Conservation (phyloP, 2,329 filamentous ascomycete genomes). For the Colletotrichum aenigma region DNA sequence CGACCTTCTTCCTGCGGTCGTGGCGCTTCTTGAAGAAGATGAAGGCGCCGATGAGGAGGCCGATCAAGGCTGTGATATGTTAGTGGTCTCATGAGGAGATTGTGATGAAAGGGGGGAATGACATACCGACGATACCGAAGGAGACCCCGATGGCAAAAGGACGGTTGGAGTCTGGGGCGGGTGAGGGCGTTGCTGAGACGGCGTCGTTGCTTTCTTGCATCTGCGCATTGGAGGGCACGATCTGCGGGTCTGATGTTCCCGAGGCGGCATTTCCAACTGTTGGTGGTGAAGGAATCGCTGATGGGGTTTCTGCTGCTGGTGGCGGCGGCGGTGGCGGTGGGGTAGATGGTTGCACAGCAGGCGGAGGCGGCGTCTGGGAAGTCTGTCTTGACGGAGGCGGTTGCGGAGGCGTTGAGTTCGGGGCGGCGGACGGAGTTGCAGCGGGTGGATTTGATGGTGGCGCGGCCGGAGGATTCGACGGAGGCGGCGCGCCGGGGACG, state of each 20-base stretch:
- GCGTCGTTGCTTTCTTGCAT: background rate
- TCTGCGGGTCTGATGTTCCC: background rate
- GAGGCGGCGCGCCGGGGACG: slow-evolving; percentile 1
- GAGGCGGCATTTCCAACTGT: slow-evolving; percentile 1
- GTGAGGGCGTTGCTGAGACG: background rate
- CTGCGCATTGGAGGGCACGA: background rate
- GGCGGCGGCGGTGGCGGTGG: background rate
- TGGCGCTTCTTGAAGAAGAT: background rate
- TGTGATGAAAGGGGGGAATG: accelerated
- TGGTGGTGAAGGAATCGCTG: background rate
- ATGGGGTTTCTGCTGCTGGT: background rate
- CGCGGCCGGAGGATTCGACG: background rate
- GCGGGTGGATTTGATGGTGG: background rate
- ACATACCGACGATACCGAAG: slow-evolving; percentile 2
- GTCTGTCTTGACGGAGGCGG: background rate
- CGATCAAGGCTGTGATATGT: background rate
- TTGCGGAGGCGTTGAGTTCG: background rate
- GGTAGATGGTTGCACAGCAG: background rate
- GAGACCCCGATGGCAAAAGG: background rate
- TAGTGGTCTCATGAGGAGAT: accelerated
- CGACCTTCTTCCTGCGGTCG: slow-evolving; percentile 10
- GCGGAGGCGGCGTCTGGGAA: background rate
- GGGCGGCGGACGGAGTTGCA: background rate
- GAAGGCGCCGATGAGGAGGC: background rate
- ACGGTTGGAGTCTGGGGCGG: background rate